Evolutionary conservation across 257 asterid genomes (phyloP).

Genomic region (Prunella vulgaris): DNA sequence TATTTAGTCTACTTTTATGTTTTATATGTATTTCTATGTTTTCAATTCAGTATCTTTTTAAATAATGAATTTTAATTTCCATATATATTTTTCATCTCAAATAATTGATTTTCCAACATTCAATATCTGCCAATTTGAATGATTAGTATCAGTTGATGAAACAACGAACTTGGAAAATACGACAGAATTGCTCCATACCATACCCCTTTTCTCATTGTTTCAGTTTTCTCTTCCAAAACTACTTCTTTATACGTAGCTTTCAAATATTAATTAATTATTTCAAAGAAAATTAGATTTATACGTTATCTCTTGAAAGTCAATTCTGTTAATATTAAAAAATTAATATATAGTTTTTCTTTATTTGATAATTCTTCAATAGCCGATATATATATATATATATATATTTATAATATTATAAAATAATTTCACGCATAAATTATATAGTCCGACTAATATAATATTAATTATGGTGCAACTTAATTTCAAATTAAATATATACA

Average conservation of each 20-base stretch:
- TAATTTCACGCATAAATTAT: too few relatives aligned
- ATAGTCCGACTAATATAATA: too few relatives aligned
- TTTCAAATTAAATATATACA: too few relatives aligned
- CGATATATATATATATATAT: too few relatives aligned
- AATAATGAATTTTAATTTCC: too few relatives aligned
- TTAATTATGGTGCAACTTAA: too few relatives aligned
- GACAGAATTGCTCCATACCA: conserved; percentile 47
- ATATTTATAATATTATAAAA: too few relatives aligned
- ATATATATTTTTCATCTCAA: background rate
- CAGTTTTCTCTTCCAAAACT: conserved; percentile 24
- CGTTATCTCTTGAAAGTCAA: background rate
- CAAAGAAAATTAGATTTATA: background rate
- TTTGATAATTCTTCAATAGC: too few relatives aligned
- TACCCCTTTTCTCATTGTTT: conserved; percentile 26
- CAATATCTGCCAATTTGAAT: conserved; percentile 22
- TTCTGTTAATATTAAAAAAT: background rate
- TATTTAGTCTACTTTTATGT: too few relatives aligned
- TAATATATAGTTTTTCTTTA: too few relatives aligned
- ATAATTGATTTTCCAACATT: conserved; percentile 12
- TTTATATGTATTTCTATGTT: too few relatives aligned
- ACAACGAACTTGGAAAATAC: conserved; percentile 32
- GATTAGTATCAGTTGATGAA: conserved; percentile 32
- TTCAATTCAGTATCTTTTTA: too few relatives aligned
- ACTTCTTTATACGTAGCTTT: background rate
- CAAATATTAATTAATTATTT: background rate